Conservation (phyloP, 2,329 filamentous ascomycete species). For the Xylariales sp. region DNA sequence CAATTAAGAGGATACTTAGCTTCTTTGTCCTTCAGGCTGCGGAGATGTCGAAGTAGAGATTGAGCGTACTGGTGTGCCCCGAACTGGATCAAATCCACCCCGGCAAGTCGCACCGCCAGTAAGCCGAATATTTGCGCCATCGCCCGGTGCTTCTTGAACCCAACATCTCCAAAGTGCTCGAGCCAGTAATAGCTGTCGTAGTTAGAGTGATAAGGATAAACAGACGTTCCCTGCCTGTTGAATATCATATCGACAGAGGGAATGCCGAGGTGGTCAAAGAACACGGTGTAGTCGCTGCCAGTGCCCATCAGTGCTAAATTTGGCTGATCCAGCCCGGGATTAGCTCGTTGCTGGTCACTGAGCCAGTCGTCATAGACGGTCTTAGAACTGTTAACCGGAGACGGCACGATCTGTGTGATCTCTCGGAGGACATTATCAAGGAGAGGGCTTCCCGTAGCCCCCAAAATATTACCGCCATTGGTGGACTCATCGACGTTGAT, state of each 20-base stretch:
- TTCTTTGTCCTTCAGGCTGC: too few species aligned
- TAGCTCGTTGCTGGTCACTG: constrained; percentile 3
- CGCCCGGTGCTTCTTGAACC: constrained; percentile 47
- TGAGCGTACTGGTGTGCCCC: too few species aligned
- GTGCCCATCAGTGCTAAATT: constrained; percentile 47
- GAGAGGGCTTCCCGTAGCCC: constrained; percentile 52
- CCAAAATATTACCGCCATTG: constrained; percentile 51
- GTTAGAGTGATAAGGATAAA: constrained; percentile 68
- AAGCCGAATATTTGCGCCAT: constrained; percentile 39
- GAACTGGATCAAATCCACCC: too few species aligned
- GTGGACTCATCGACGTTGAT: constrained; percentile 65
- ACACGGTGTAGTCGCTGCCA: constrained; percentile 56
- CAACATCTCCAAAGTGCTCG: constrained; percentile 60
- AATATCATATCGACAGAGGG: constrained; percentile 51
- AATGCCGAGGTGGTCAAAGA: constrained; percentile 55
- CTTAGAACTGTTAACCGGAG: constrained; percentile 44
- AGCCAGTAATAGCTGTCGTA: constrained; percentile 74
- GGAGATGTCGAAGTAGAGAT: too few species aligned
- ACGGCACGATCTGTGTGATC: constrained; percentile 39
- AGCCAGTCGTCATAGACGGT: constrained; percentile 40
- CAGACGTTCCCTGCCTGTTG: constrained; percentile 25
- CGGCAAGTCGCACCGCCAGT: constrained; percentile 11
- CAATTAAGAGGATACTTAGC: too few species aligned
- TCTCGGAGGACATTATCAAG: constrained; percentile 56
- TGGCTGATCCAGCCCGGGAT: too few species aligned